Percentiles rank a stretch among this genome's conserved stretches.
Conservation (phyloP, 139 green algal species). For the Marvania coccoides region DNA sequence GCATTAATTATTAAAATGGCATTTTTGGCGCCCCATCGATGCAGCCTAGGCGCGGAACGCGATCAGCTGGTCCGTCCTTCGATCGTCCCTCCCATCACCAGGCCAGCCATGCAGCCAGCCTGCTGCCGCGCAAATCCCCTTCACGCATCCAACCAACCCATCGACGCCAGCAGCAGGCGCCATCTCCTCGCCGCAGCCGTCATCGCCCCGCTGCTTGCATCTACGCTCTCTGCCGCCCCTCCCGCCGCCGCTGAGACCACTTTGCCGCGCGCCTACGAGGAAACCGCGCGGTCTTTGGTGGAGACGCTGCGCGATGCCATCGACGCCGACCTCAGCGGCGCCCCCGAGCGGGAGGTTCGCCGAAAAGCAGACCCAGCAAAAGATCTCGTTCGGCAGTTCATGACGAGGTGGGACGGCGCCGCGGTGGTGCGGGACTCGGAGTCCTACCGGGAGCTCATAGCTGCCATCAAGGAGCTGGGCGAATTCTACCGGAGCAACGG, state of each 20-base stretch:
- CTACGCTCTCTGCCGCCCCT: too few species aligned
- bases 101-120: too few species aligned
- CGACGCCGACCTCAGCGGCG: conserved; percentile 23
- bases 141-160: too few species aligned
- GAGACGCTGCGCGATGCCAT: conserved; percentile 33
- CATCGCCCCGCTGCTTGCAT: too few species aligned
- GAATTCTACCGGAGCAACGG: conserved; percentile 22
- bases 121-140: too few species aligned
- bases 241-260: neutral
- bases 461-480: conserved; percentile 22
- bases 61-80: too few species aligned
- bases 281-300: conserved; percentile 16
- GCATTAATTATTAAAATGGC: too few species aligned
- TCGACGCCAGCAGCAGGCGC: neutral
- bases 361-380: conserved; percentile 30
- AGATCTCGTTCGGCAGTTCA: conserved; percentile 20
- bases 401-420: conserved; percentile 12
- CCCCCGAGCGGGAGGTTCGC: conserved; percentile 32
- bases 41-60: too few species aligned
- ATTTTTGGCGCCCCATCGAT: too few species aligned
- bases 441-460: neutral
- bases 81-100: too few species aligned
- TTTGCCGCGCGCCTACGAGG: conserved; percentile 19
- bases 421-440: conserved; percentile 1
- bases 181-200: neutral